Evolutionary conservation across 371 early-diverging fungal genomes (phyloP).

Genomic region (Apophysomyces variabilis): DNA sequence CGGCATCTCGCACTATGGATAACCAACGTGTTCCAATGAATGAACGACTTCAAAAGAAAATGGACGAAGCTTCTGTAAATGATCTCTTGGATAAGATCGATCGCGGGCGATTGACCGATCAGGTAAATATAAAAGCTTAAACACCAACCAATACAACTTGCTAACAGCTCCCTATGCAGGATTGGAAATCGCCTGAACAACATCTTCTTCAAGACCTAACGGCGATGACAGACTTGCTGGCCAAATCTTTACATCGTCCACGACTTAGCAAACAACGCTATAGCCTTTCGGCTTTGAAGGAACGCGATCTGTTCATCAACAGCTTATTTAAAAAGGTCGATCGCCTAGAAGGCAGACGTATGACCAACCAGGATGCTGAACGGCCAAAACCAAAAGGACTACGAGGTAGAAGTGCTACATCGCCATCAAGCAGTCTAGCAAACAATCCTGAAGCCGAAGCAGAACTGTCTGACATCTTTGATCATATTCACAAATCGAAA

Average conservation of each 20-base stretch:
- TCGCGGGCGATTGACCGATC: slow-evolving; percentile 33
- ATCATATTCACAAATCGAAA: slow-evolving; percentile 30
- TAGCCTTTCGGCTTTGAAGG: slow-evolving; percentile 25
- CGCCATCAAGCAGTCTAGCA: slow-evolving; percentile 1
- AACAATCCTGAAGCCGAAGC: slow-evolving; percentile 17
- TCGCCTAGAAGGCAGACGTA: slow-evolving; percentile 33
- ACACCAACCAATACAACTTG: background rate
- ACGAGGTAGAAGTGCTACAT: background rate
- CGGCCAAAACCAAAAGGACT: background rate
- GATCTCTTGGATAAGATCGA: slow-evolving; percentile 28
- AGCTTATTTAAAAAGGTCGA: slow-evolving; percentile 36
- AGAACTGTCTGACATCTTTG: slow-evolving; percentile 34
- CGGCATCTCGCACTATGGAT: slow-evolving; percentile 37
- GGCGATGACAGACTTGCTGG: slow-evolving; percentile 55
- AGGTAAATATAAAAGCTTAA: slow-evolving; percentile 26
- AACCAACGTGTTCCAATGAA: slow-evolving; percentile 32
- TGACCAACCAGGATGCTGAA: slow-evolving; percentile 41
- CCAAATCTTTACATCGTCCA: slow-evolving; percentile 51
- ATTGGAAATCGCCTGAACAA: slow-evolving; percentile 49
- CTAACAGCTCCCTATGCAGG: slow-evolving; percentile 31
- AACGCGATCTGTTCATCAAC: slow-evolving; percentile 33
- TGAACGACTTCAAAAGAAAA: slow-evolving; percentile 17
- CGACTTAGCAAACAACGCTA: slow-evolving; percentile 30
- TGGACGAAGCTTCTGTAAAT: slow-evolving; percentile 29
- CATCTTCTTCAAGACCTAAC: slow-evolving; percentile 50